Conservation (phyloP, 495 filamentous ascomycete genomes). For the Penicillium pulvis region DNA sequence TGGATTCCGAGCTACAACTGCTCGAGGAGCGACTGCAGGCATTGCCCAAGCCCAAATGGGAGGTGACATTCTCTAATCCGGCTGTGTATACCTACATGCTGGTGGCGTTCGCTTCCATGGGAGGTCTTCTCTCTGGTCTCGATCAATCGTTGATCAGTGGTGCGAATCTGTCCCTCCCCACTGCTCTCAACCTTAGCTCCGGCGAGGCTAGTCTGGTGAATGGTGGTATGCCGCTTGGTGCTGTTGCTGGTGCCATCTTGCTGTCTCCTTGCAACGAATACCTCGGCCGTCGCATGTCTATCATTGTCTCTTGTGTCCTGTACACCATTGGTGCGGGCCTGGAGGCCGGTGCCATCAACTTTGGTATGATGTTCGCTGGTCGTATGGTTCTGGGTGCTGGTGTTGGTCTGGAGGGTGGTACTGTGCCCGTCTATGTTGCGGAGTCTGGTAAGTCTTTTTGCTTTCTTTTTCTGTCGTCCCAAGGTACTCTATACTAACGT, state of each 20-base stretch:
- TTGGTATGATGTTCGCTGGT: slow-evolving; percentile 61
- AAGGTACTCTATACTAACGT: slow-evolving; percentile 24
- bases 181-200: slow-evolving; percentile 43
- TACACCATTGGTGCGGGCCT: slow-evolving; percentile 62
- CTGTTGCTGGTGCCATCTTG: slow-evolving; percentile 60
- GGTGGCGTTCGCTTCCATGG: slow-evolving; percentile 65
- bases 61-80: slow-evolving; percentile 39
- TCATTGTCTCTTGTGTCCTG: slow-evolving; percentile 58
- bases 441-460: slow-evolving; percentile 40
- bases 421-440: slow-evolving; percentile 59
- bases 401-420: slow-evolving; percentile 63
- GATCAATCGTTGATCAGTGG: slow-evolving; percentile 63
- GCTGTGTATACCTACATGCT: slow-evolving; percentile 58
- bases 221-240: slow-evolving; percentile 61
- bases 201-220: slow-evolving; percentile 56
- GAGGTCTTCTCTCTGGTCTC: slow-evolving; percentile 61
- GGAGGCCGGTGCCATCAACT: slow-evolving; percentile 59
- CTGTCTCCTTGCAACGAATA: slow-evolving; percentile 60
- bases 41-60: slow-evolving; percentile 32
- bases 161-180: slow-evolving; percentile 59
- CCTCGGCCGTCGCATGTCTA: slow-evolving; percentile 59
- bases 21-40: slow-evolving; percentile 35
- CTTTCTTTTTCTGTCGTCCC: not conserved
- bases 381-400: slow-evolving; percentile 62
- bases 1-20: slow-evolving; percentile 38